Percentiles rank a stretch among this genome's conserved stretches.
Evolutionary conservation across 768 basidiomycete genomes (phyloP).

Genomic region (Fomitopsis pulvina): DNA sequence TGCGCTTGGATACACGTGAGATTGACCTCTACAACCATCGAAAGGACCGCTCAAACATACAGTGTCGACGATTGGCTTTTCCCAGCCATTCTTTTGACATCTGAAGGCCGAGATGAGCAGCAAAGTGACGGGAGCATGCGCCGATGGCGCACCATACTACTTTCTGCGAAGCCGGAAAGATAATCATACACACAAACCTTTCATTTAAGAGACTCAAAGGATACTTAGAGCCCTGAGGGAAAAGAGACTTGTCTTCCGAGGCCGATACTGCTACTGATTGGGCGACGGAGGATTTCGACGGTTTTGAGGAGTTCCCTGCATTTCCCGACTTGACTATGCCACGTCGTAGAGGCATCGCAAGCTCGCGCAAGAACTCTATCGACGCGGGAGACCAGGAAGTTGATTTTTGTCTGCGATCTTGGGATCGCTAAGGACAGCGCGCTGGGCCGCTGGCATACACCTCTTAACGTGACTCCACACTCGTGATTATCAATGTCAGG

Average conservation of each 20-base stretch:
- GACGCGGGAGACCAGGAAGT: too few relatives aligned
- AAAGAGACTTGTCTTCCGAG: constrained; percentile 50
- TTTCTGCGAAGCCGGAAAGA: too few relatives aligned
- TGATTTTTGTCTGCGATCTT: too few relatives aligned
- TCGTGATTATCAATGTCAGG: too few relatives aligned
- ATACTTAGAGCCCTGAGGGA: constrained; percentile 81
- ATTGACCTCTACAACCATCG: neutral
- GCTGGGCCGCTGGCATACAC: too few relatives aligned
- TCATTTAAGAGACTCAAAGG: constrained; percentile 77
- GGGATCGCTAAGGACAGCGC: too few relatives aligned
- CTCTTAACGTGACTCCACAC: too few relatives aligned
- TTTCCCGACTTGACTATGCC: constrained; percentile 86
- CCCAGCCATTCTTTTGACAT: constrained; percentile 89
- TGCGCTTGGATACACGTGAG: constrained; percentile 28
- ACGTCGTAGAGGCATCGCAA: constrained; percentile 68
- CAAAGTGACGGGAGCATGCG: neutral
- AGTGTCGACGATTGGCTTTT: constrained; percentile 73
- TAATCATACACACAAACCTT: constrained; percentile 42
- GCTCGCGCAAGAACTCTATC: too few relatives aligned
- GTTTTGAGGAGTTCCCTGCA: constrained; percentile 80
- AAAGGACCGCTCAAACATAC: constrained; percentile 31
- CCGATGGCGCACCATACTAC: too few relatives aligned
- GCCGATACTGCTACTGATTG: constrained; percentile 9
- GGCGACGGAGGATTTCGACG: constrained; percentile 17
- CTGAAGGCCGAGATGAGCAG: constrained; percentile 29